Evolutionary conservation across 768 basidiomycete species (phyloP).

Genomic region (Trametes maxima): DNA sequence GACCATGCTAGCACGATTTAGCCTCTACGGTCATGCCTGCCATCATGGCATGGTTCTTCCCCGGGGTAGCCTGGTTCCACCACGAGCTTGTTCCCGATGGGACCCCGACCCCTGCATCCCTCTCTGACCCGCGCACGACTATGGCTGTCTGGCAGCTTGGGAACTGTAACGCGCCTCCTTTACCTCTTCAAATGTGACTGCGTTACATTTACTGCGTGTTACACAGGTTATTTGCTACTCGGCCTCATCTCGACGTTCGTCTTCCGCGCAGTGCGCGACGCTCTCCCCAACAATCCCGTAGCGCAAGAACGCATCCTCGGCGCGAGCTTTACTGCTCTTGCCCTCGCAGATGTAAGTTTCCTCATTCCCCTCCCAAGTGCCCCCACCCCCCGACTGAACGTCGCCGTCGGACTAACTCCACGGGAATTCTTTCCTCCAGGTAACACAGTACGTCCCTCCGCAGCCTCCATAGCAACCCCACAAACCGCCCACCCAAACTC

Average conservation of each 20-base stretch:
- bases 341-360: slow-evolving; percentile 66
- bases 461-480: neutral
- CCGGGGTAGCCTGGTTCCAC: slow-evolving; percentile 69
- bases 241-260: slow-evolving; percentile 67
- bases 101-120: slow-evolving; percentile 30
- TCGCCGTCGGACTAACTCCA: too few relatives aligned
- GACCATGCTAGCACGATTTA: slow-evolving; percentile 20
- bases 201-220: neutral
- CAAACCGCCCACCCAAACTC: neutral
- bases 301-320: slow-evolving; percentile 73
- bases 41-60: slow-evolving; percentile 54
- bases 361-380: slow-evolving; percentile 6
- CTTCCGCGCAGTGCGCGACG: slow-evolving; percentile 66
- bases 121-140: slow-evolving; percentile 50
- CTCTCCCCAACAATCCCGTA: slow-evolving; percentile 54
- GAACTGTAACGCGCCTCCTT: slow-evolving; percentile 47
- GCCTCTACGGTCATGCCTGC: slow-evolving; percentile 55
- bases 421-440: slow-evolving; percentile 41
- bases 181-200: neutral
- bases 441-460: slow-evolving; percentile 57
- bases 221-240: slow-evolving; percentile 60
- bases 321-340: slow-evolving; percentile 60
- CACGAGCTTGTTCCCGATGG: slow-evolving; percentile 59
- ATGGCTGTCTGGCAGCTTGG: slow-evolving; percentile 72
- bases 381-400: neutral